These are phyloP conservation scores for Exophiala spinifera DNA, from an alignment of 2,329 filamentous ascomycete genomes.

Conservation along the genomic window DNA sequence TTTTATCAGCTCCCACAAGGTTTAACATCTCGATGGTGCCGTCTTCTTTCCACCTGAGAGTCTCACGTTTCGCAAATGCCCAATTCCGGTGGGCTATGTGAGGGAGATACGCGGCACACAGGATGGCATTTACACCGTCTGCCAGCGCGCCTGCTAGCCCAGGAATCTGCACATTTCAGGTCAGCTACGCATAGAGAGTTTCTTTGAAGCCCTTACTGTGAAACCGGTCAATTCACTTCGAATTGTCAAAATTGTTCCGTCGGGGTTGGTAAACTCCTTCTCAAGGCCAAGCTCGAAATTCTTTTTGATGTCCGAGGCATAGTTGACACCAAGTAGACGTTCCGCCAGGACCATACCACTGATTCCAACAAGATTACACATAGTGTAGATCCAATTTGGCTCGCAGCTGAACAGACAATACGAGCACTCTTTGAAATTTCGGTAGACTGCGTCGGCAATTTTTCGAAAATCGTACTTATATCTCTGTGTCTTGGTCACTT, in stretches of 20 bases:
- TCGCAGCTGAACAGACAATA: constrained; percentile 22
- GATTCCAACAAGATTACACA: constrained; percentile 20
- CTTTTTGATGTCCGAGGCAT: constrained; percentile 11
- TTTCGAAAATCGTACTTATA: no score
- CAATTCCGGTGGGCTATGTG: constrained; percentile 25
- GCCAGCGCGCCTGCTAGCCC: constrained; percentile 19
- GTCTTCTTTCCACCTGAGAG: constrained; percentile 11
- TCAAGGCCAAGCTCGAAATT: constrained; percentile 20
- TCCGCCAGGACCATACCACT: constrained; percentile 14
- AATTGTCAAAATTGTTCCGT: constrained; percentile 22
- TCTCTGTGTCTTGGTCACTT: no score
- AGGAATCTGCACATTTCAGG: constrained; percentile 9
- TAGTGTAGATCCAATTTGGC: constrained; percentile 23
- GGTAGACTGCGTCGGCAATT: constrained; percentile 18
- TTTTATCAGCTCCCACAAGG: constrained; percentile 22
- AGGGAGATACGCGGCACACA: constrained; percentile 21
- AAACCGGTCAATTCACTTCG: constrained; percentile 22
- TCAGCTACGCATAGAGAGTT: no score
- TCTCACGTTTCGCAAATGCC: constrained; percentile 22
- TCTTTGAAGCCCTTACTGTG: constrained; percentile 12
- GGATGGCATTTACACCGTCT: constrained; percentile 20
- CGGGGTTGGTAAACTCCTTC: constrained; percentile 16
- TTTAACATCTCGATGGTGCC: constrained; percentile 14
- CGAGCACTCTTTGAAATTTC: constrained; percentile 16
- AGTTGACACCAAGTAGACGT: constrained; percentile 10